Conservation (phyloP, 352 stramenopile species). For the Globisporangium polare region DNA sequence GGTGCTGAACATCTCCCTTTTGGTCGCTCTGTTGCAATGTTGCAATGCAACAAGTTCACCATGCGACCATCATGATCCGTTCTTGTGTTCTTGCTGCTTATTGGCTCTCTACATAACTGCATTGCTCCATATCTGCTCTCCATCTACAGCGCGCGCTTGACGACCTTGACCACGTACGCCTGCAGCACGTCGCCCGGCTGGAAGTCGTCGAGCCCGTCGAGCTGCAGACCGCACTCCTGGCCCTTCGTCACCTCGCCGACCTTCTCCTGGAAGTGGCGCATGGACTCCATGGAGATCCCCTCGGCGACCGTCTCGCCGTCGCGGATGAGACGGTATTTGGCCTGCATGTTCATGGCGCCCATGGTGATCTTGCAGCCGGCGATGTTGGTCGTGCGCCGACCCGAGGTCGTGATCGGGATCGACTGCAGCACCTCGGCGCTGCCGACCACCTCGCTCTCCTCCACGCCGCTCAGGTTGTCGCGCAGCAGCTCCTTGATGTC, state of each 20-base stretch:
- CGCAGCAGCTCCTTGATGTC: conserved; percentile 81
- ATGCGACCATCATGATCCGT: background rate
- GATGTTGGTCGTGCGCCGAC: conserved; percentile 91
- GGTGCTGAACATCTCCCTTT: background rate
- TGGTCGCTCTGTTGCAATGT: too few species aligned
- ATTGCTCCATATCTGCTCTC: background rate
- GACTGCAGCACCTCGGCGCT: conserved; percentile 76
- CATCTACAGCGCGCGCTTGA: conserved; percentile 59
- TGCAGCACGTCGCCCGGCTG: conserved; percentile 95
- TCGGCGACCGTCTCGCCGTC: conserved; percentile 90
- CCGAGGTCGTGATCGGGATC: conserved; percentile 80
- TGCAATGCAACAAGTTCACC: too few species aligned
- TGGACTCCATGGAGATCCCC: conserved; percentile 80
- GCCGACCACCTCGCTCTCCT: conserved; percentile 65
- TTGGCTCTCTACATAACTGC: conserved; percentile 7
- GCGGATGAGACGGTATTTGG: conserved; percentile 82
- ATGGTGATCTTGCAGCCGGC: conserved; percentile 95
- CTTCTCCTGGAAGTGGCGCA: conserved; percentile 92
- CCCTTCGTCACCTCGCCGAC: conserved; percentile 90
- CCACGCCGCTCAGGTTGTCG: conserved; percentile 57
- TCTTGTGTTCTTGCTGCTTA: background rate
- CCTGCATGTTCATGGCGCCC: conserved; percentile 88
- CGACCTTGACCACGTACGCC: conserved; percentile 69
- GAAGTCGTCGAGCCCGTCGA: conserved; percentile 92
- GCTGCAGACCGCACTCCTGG: conserved; percentile 97